Evolutionary conservation across 768 basidiomycete species (phyloP).

Genomic region (Suillus tomentosus): DNA sequence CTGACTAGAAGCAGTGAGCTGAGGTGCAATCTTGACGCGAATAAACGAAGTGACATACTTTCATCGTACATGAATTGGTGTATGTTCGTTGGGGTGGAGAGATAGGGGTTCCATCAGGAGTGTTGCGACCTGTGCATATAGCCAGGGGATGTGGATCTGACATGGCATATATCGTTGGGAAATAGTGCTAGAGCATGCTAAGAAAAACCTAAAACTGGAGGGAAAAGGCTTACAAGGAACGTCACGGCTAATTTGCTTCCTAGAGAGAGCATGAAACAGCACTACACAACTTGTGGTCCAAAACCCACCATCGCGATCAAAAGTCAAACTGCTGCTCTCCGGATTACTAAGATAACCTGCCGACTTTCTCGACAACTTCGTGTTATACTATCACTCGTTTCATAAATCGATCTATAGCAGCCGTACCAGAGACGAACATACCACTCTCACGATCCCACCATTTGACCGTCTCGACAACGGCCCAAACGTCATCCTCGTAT

Average conservation of each 20-base stretch:
- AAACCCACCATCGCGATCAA: conserved; percentile 63
- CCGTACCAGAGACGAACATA: conserved; percentile 37
- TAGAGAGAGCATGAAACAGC: conserved; percentile 26
- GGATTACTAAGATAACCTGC: conserved; percentile 51
- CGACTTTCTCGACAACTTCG: conserved; percentile 45
- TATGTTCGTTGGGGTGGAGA: conserved; percentile 54
- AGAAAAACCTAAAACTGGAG: background rate
- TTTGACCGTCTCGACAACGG: conserved; percentile 43
- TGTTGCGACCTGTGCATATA: conserved; percentile 58
- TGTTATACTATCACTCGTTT: conserved; percentile 44
- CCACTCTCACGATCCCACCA: conserved; percentile 58
- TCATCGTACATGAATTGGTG: conserved; percentile 76
- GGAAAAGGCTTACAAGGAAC: conserved; percentile 53
- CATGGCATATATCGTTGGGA: conserved; percentile 69
- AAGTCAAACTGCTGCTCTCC: conserved; percentile 66
- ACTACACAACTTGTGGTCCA: conserved; percentile 8
- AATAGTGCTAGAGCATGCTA: conserved; percentile 51
- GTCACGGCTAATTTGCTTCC: conserved; percentile 67
- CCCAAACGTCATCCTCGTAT: conserved; percentile 75
- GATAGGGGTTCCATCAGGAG: conserved; percentile 55
- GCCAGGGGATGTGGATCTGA: conserved; percentile 72
- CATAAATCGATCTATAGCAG: conserved; percentile 13
- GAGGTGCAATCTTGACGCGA: background rate
- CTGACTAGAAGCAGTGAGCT: conserved; percentile 50
- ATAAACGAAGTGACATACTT: conserved; percentile 43